A percentile compares a stretch with the other conserved stretches of the same genome.
These are phyloP conservation scores for Hypoxylon sp. DNA, from an alignment of 2,329 filamentous ascomycete species.

Conservation along the genomic window DNA sequence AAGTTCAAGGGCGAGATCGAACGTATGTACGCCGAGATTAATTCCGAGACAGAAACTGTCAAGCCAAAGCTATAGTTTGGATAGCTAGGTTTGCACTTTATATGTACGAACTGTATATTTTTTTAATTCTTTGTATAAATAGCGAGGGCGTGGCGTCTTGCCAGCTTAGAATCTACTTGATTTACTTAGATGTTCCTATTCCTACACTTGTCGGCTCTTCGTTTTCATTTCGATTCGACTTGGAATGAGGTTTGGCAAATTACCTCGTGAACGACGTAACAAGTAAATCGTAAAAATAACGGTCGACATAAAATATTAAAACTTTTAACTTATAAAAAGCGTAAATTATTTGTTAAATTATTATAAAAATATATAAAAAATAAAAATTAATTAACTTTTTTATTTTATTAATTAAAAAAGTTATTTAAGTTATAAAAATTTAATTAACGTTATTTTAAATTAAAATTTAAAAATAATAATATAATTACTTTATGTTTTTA, in stretches of 20 bases:
- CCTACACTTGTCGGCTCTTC: neutral
- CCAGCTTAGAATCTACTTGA: slow-evolving; percentile 13
- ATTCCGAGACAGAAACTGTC: slow-evolving; percentile 55
- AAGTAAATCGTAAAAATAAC: neutral
- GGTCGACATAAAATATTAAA: too few species aligned
- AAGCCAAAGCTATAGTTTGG: slow-evolving; percentile 63
- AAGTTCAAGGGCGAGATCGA: slow-evolving; percentile 68
- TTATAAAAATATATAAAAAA: neutral
- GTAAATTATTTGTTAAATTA: too few species aligned
- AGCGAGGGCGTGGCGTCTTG: slow-evolving; percentile 4
- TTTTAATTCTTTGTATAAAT: slow-evolving; percentile 6
- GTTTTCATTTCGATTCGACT: slow-evolving; percentile 8
- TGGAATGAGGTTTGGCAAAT: slow-evolving; percentile 14
- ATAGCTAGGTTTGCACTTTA: neutral
- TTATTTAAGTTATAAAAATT: neutral
- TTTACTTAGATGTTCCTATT: slow-evolving; percentile 1
- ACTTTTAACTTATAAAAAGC: too few species aligned
- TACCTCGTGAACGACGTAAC: neutral
- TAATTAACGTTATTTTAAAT: too few species aligned
- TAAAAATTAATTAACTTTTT: slow-evolving; percentile 28
- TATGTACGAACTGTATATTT: slow-evolving; percentile 21
- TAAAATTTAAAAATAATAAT: too few species aligned
- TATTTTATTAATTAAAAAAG: slow-evolving; percentile 24
- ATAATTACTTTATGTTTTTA: slow-evolving; percentile 12
- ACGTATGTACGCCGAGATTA: slow-evolving; percentile 70